Conservation (phyloP, 1,284 basidiomycete genomes). For the Malassezia globosa region DNA sequence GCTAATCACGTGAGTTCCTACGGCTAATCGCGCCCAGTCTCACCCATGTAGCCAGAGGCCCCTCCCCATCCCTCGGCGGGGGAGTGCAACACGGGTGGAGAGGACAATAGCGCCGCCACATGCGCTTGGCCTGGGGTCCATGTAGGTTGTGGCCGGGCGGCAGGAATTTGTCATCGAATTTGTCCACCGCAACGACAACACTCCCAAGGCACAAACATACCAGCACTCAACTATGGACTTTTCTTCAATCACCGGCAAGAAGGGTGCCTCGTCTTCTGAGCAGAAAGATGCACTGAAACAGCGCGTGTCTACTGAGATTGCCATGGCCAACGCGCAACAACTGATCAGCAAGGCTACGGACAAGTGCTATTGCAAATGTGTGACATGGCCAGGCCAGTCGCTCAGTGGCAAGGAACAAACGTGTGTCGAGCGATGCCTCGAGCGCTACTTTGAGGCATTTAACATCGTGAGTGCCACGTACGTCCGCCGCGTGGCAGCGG, state of each 20-base stretch:
- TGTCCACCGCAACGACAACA: too few relatives aligned
- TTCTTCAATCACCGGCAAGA: constrained; percentile 23
- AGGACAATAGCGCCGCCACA: too few relatives aligned
- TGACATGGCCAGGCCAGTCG: constrained; percentile 28
- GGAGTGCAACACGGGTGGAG: too few relatives aligned
- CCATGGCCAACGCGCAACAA: constrained; percentile 42
- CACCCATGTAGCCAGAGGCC: too few relatives aligned
- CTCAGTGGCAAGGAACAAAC: constrained; percentile 41
- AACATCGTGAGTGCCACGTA: constrained; percentile 39
- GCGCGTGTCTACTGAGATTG: constrained; percentile 31
- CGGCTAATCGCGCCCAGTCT: too few relatives aligned
- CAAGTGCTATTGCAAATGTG: constrained; percentile 44
- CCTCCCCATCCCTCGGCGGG: too few relatives aligned
- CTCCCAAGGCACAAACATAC: too few relatives aligned
- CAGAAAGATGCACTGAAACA: constrained; percentile 42
- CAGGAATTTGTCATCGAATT: too few relatives aligned
- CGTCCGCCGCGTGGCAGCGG: constrained; percentile 28
- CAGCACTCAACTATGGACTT: constrained; percentile 37
- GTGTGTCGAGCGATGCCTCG: constrained; percentile 39
- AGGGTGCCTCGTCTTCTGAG: constrained; percentile 24
- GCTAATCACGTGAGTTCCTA: too few relatives aligned
- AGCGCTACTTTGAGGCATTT: constrained; percentile 45
- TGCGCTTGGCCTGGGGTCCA: too few relatives aligned
- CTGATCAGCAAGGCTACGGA: constrained; percentile 44
- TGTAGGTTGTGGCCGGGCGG: too few relatives aligned